phyloP scores from a whole-genome alignment of 176 grass and related monocot genomes.

The Panicum miliaceum region DNA sequence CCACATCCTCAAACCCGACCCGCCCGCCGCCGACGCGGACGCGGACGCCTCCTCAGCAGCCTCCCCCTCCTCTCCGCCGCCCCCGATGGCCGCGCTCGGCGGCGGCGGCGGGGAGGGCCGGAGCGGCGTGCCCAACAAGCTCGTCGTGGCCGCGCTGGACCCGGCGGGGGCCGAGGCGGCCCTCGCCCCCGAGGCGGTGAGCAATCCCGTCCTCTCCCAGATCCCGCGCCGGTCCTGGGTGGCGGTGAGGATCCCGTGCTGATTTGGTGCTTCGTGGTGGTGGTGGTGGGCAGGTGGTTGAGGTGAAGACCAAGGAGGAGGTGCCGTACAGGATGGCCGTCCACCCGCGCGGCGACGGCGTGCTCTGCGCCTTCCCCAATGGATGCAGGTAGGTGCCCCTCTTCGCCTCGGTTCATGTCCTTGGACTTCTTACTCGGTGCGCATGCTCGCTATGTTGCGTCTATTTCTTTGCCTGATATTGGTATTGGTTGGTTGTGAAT shows the following conservation, averaged over 20 bases:
- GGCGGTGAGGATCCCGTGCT: background rate
- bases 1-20: conserved; percentile 54
- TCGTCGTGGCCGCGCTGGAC: conserved; percentile 62
- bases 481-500: background rate
- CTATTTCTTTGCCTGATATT: background rate
- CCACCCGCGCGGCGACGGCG: conserved; percentile 72
- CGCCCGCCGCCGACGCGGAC: conserved; percentile 10
- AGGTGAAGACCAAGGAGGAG: conserved; percentile 58
- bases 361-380: conserved; percentile 76
- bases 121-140: conserved; percentile 84
- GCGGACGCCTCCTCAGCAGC: background rate
- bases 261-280: background rate
- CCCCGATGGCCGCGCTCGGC: conserved; percentile 53
- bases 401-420: background rate
- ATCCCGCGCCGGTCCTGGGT: conserved; percentile 18
- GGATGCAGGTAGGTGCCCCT: conserved; percentile 79
- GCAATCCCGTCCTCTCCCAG: conserved; percentile 3
- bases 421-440: background rate
- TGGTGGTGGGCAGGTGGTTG: conserved; percentile 57
- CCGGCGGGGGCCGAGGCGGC: background rate
- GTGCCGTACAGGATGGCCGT: conserved; percentile 92
- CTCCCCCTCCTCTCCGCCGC: background rate
- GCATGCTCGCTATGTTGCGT: background rate
- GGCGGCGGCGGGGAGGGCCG: conserved; percentile 83
- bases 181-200: conserved; percentile 68